phyloP scores from a whole-genome alignment of 2,329 filamentous ascomycete species.

The Seiridium cupressi region DNA sequence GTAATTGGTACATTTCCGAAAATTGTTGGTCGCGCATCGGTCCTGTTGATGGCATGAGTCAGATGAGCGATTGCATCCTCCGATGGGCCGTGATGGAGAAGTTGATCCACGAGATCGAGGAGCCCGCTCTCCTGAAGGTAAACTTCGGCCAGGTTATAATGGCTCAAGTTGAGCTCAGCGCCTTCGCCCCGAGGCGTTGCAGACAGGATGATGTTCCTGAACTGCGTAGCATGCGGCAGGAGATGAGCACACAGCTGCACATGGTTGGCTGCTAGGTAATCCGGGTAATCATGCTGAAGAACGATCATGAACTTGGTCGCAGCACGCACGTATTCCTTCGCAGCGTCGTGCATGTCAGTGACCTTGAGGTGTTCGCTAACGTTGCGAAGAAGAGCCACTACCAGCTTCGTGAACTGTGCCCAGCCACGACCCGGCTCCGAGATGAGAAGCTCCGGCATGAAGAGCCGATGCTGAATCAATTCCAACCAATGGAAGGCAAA shows the following conservation, averaged over 20 bases:
- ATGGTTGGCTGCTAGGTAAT: constrained; percentile 88
- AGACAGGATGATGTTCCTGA: constrained; percentile 87
- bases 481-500: constrained; percentile 86
- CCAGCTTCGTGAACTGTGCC: constrained; percentile 69
- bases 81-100: constrained; percentile 59
- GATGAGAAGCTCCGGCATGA: constrained; percentile 75
- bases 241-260: constrained; percentile 78
- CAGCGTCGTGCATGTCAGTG: constrained; percentile 63
- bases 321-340: constrained; percentile 82
- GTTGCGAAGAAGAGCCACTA: constrained; percentile 70
- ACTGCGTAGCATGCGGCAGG: constrained; percentile 79
- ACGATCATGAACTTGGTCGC: constrained; percentile 79
- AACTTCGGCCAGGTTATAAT: constrained; percentile 61
- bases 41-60: constrained; percentile 67
- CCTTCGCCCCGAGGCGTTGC: constrained; percentile 64
- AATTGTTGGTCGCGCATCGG: constrained; percentile 56
- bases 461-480: constrained; percentile 79
- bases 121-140: constrained; percentile 55
- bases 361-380: constrained; percentile 79
- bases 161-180: constrained; percentile 72
- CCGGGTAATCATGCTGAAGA: constrained; percentile 90
- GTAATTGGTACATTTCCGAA: constrained; percentile 66
- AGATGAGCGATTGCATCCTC: constrained; percentile 76
- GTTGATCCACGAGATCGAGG: constrained; percentile 57
- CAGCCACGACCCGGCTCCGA: constrained; percentile 70